Percentiles rank a stretch among this genome's conserved stretches.
Conservation (phyloP, 257 asterid species). For the Lycium ferocissimum region DNA sequence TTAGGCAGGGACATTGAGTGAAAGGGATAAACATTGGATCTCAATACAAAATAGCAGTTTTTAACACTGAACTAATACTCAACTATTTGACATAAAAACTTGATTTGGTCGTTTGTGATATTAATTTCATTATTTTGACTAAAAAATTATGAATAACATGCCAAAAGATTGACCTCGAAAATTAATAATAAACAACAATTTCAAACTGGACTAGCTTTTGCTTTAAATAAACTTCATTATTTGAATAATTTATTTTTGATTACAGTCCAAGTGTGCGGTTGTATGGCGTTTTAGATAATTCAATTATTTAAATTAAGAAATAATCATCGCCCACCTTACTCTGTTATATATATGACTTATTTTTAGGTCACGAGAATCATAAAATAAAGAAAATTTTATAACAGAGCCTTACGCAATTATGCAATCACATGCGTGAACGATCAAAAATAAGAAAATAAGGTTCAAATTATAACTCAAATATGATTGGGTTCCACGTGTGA, state of each 20-base stretch:
- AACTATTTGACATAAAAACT: neutral
- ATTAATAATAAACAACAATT: neutral
- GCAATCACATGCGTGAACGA: neutral
- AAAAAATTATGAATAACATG: neutral
- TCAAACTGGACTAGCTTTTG: neutral
- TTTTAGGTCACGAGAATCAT: neutral
- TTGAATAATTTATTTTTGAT: neutral
- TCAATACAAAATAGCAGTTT: no score
- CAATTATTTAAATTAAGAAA: neutral
- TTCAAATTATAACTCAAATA: neutral
- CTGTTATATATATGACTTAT: neutral
- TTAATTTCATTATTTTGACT: neutral
- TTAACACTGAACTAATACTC: neutral
- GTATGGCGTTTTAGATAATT: slow-evolving; percentile 7
- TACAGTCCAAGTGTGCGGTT: slow-evolving; percentile 4
- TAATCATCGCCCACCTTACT: neutral
- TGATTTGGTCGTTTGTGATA: neutral
- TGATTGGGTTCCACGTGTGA: neutral
- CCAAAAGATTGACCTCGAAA: neutral
- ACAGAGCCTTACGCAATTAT: neutral
- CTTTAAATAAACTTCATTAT: neutral
- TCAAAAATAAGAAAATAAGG: neutral
- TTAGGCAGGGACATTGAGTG: no score
- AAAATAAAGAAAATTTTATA: neutral
- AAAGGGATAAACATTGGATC: no score